These are phyloP conservation scores for Sarocladium oryzae DNA, from an alignment of 2,329 filamentous ascomycete species.

Conservation along the genomic window DNA sequence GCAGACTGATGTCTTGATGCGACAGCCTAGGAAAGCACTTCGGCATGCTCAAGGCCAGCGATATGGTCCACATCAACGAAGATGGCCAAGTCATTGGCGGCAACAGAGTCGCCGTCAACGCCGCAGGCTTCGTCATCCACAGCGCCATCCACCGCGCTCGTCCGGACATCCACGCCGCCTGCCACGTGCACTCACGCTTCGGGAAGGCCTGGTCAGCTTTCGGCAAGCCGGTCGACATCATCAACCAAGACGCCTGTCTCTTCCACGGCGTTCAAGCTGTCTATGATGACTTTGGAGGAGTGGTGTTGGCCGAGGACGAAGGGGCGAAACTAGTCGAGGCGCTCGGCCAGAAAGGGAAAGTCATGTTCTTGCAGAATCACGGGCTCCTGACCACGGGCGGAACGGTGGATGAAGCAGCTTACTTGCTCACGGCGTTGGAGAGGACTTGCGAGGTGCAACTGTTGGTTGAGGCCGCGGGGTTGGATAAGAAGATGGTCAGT, in stretches of 20 bases:
- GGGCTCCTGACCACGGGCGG: constrained; percentile 56
- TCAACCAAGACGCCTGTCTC: constrained; percentile 53
- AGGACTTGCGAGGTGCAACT: constrained; percentile 27
- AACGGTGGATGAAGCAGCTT: constrained; percentile 63
- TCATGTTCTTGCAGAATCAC: constrained; percentile 56
- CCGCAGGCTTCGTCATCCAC: constrained; percentile 57
- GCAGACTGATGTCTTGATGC: too few species aligned
- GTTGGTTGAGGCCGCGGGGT: constrained; percentile 21
- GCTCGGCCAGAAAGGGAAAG: constrained; percentile 44
- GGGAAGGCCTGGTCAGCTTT: constrained; percentile 59
- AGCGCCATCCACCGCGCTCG: constrained; percentile 52
- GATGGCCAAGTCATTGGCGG: constrained; percentile 53
- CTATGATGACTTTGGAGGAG: constrained; percentile 54
- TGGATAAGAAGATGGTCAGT: constrained; percentile 22
- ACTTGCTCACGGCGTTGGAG: constrained; percentile 44
- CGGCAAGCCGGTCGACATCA: constrained; percentile 50
- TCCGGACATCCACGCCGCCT: constrained; percentile 53
- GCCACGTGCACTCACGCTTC: constrained; percentile 51
- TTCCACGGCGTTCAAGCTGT: constrained; percentile 53
- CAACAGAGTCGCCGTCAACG: constrained; percentile 50
- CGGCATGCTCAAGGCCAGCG: constrained; percentile 51
- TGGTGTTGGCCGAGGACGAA: constrained; percentile 56
- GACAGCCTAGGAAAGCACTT: constrained; percentile 49
- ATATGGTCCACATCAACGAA: constrained; percentile 57
- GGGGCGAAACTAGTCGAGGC: constrained; percentile 50